Percentiles rank a stretch among this genome's conserved stretches.
These are phyloP conservation scores for Ustilago lituana DNA, from an alignment of 1,284 basidiomycete species.

Conservation along the genomic window DNA sequence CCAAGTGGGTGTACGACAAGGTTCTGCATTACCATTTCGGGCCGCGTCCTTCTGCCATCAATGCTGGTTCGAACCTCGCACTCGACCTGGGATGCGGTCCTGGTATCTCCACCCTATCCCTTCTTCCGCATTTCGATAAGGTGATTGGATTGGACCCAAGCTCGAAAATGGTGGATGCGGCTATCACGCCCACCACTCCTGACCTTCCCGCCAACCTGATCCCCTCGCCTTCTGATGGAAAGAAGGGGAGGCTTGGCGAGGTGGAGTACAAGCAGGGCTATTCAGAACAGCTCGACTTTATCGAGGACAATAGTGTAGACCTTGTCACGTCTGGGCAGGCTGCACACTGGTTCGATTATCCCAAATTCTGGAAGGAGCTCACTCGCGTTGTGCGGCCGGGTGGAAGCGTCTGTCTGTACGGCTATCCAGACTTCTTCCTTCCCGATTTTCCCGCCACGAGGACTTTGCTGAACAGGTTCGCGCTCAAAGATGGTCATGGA, in stretches of 20 bases:
- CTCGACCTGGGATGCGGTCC: constrained; percentile 86
- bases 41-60: not conserved
- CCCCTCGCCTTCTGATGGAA: constrained; percentile 49
- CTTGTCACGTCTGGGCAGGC: constrained; percentile 81
- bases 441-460: constrained; percentile 73
- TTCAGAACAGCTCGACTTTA: constrained; percentile 73
- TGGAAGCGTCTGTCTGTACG: constrained; percentile 81
- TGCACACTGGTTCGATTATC: constrained; percentile 86
- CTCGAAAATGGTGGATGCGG: constrained; percentile 77
- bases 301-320: constrained; percentile 75
- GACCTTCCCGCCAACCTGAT: constrained; percentile 11
- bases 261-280: constrained; percentile 70
- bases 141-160: constrained; percentile 81
- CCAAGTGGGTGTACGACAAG: constrained; percentile 45
- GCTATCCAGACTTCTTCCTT: constrained; percentile 81
- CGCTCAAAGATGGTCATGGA: constrained; percentile 65
- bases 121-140: constrained; percentile 73
- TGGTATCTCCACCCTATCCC: constrained; percentile 74
- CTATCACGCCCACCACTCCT: constrained; percentile 68
- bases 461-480: constrained; percentile 74
- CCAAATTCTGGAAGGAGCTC: constrained; percentile 77
- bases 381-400: constrained; percentile 74
- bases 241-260: constrained; percentile 61
- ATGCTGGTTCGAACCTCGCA: constrained; percentile 33
- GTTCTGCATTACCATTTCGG: constrained; percentile 40